Base-by-base conservation (phyloP, 2,329 filamentous ascomycete species). In the Ophioceras dolichostomum region DNA sequence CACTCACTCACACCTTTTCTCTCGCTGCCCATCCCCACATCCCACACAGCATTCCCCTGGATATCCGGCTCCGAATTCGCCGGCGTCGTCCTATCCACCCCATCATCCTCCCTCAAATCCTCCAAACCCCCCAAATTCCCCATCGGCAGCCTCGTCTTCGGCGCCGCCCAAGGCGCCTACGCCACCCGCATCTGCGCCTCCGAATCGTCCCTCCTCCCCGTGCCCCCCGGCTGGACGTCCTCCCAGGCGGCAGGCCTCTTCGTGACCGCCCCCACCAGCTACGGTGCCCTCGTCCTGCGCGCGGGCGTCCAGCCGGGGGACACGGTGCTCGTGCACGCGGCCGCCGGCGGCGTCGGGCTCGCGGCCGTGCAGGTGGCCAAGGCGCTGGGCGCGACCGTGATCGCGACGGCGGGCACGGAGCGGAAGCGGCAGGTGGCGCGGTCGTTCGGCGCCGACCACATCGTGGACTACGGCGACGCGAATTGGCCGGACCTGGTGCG, bases 281-380 rank as follows among this genome's bases (percentile, higher is more conserved):
- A 94, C 54, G 84, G 79, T 3, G 87, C 78, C 1, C 64, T 96
- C 17, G 85, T 94, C 4, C 71, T 77, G 14, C 70, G 89, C 34
- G 89, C 86, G 1, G 70, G 74, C 3, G 68, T 95, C 30, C 80
- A 86, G 59, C 61, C 72, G 28, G 87, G 87, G 1, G 89, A 96
- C 50, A 82, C 74, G 59, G 88, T 95, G 2, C 74, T 96, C 8
- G 77, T 96, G 12, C 89, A 96, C 54, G 89, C 89, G 1, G 89
- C 87, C 0, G 89, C 89, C 0, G 89, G 89, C 3, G 89, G 89
- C 13, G 89, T 95, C 10, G 89, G 89, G 0, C 64, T 95, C 2
- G 85, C 88, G 2, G 89, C 89, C 4, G 87, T 96, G 18, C 89
- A 95, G 58, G 65, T 96, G 42, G 89, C 89, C 20, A 95, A 95